Base-by-base conservation (phyloP, 164 flowering plant species). In the Malania oleifera region DNA sequence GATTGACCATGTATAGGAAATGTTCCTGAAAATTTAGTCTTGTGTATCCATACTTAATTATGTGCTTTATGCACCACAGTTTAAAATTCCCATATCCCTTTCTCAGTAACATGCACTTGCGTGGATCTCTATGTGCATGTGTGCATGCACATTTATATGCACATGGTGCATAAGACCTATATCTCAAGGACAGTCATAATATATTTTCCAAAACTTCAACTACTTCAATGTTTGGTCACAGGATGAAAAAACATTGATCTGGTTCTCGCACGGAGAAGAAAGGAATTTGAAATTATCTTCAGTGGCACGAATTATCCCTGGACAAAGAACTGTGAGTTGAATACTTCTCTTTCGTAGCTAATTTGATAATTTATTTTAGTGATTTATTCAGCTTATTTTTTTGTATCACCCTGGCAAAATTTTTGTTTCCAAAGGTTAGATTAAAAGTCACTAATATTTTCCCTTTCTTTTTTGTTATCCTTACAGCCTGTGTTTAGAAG, bases 401-500 rank as follows among this genome's bases (percentile, higher is more conserved):
- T 1, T 53, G 15, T 22, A 18, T 8, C 26, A 27, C 15, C 9
- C 54, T 25, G 12, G 9, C 23, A 3, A 19, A 5, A 11, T 15
- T 0, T 40, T 7, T 3, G 12, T 35, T 31, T 10, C 1, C 11
- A 10, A 8, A 17, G 35, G 43, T 18, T 12, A 54, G 23, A 39
- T n/a, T 18, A 13, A 9, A 7, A 3, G 29, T 20, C 5, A 37
- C 40, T 44, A 19, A 46, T 0, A 23, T 1, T 40, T 23, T 27
- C 7, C 47, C 4, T 39, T 58, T 27, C 12, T 47, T 54, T 61
- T 26, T 7, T 28, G 64, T 56, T 63, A 44, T 71, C 46, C 60
- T 34, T 60, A 25, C 83, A 91, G 96, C 83, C 90, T 67, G 95
- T 91, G 17, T 91, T 91, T 54, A 77, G 74, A 72, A 81, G 91